A percentile compares a stretch with the other conserved stretches of the same genome.
phyloP scores from a whole-genome alignment of 2,329 filamentous ascomycete species.

The Sclerotinia nivalis region DNA sequence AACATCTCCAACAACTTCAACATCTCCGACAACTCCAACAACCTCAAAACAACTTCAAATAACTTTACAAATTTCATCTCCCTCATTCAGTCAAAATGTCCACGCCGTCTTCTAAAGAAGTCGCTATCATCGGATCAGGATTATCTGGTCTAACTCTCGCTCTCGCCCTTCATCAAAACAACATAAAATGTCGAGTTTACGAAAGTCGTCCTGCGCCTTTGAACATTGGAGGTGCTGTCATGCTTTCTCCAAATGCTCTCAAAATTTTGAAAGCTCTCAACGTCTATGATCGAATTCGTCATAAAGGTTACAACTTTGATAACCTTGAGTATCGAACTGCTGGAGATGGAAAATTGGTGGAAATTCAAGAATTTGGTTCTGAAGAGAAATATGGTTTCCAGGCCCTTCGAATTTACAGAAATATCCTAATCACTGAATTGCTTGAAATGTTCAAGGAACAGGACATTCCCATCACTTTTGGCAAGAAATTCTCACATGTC shows the following conservation, averaged over 20 bases:
- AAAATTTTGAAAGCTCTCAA: slow-evolving; percentile 53
- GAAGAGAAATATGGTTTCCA: slow-evolving; percentile 52
- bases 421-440: slow-evolving; percentile 53
- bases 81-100: neutral
- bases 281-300: slow-evolving; percentile 49
- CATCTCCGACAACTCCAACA: neutral
- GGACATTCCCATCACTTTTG: slow-evolving; percentile 49
- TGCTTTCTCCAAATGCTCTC: slow-evolving; percentile 61
- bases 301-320: slow-evolving; percentile 53
- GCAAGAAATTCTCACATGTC: slow-evolving; percentile 50
- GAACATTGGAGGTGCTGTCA: slow-evolving; percentile 55
- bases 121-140: slow-evolving; percentile 52
- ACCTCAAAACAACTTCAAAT: too few species aligned
- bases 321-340: slow-evolving; percentile 47
- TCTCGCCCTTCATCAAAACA: slow-evolving; percentile 53
- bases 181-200: slow-evolving; percentile 53
- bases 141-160: slow-evolving; percentile 56
- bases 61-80: neutral
- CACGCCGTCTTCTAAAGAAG: slow-evolving; percentile 9
- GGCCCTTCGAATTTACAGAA: slow-evolving; percentile 55
- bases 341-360: slow-evolving; percentile 43
- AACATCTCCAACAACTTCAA: neutral
- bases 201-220: slow-evolving; percentile 50
- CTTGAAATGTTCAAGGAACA: slow-evolving; percentile 45
- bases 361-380: slow-evolving; percentile 52